A percentile compares a stretch with the other conserved stretches of the same genome.
phyloP scores from a whole-genome alignment of 371 early-diverging fungal genomes.

The Sporodiniella umbellata region DNA sequence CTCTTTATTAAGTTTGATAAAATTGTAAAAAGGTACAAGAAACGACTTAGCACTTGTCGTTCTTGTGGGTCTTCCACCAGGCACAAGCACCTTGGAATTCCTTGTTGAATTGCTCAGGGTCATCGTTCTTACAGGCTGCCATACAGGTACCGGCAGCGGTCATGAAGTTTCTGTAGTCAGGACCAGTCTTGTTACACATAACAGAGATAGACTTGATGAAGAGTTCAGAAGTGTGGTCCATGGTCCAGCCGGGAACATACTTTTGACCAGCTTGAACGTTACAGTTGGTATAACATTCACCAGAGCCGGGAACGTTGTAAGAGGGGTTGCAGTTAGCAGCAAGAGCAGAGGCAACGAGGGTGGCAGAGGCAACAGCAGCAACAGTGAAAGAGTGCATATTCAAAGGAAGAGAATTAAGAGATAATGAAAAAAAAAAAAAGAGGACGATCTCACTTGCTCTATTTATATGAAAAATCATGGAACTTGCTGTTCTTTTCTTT shows the following conservation, averaged over 20 bases:
- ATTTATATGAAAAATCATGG: too few relatives aligned
- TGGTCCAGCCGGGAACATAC: conserved; percentile 13
- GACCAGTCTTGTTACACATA: conserved; percentile 20
- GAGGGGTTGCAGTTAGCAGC: conserved; percentile 33
- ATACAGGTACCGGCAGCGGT: conserved; percentile 36
- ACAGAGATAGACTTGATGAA: conserved; percentile 26
- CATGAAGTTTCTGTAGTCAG: conserved; percentile 28
- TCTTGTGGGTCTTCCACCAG: conserved; percentile 19
- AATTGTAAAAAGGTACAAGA: too few relatives aligned
- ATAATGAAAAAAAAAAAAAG: too few relatives aligned
- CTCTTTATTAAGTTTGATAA: too few relatives aligned
- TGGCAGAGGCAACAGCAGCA: conserved; percentile 11
- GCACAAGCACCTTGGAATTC: conserved; percentile 22
- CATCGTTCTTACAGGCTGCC: conserved; percentile 21
- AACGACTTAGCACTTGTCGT: too few relatives aligned
- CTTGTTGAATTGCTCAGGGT: conserved; percentile 6
- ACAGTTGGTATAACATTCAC: conserved; percentile 31
- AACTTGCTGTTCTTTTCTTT: too few relatives aligned
- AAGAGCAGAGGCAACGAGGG: conserved; percentile 7
- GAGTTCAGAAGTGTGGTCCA: conserved; percentile 24
- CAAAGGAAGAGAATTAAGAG: too few relatives aligned
- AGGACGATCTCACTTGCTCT: too few relatives aligned
- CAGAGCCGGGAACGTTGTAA: conserved; percentile 25
- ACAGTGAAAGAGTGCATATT: conserved; percentile 12
- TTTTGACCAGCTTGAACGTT: conserved; percentile 20